These are phyloP conservation scores for Boletus barrowsii DNA, from an alignment of 768 basidiomycete species.

Conservation along the genomic window DNA sequence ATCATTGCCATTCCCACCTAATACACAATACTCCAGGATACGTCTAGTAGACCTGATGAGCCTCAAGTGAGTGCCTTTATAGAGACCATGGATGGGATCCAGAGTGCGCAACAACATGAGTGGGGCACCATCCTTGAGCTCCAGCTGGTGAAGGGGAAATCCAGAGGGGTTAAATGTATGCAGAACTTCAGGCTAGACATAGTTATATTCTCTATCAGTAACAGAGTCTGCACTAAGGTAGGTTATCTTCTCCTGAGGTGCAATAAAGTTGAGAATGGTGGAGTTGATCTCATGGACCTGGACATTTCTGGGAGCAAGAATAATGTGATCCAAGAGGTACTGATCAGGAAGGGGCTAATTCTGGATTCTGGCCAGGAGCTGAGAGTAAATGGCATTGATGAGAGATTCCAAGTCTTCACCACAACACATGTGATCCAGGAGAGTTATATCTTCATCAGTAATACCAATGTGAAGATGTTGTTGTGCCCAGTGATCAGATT, in stretches of 20 bases:
- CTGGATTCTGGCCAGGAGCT: background rate
- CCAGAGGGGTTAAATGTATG: too few relatives aligned
- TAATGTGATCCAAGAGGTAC: background rate
- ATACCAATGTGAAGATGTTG: slow-evolving; percentile 28
- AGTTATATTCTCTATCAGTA: too few relatives aligned
- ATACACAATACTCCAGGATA: too few relatives aligned
- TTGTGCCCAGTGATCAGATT: slow-evolving; percentile 32
- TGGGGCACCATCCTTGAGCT: too few relatives aligned
- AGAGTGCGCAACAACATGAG: too few relatives aligned
- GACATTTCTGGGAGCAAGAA: background rate
- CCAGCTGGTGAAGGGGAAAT: too few relatives aligned
- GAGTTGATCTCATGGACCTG: background rate
- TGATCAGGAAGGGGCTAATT: background rate
- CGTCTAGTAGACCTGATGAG: too few relatives aligned
- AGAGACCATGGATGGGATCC: too few relatives aligned
- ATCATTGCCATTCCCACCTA: too few relatives aligned
- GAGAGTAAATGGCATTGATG: background rate
- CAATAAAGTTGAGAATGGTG: background rate
- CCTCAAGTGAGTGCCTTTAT: too few relatives aligned
- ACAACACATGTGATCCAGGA: background rate
- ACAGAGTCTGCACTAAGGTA: background rate
- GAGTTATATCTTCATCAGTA: background rate
- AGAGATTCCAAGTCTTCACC: background rate
- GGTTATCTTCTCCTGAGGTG: background rate
- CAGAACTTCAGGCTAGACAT: too few relatives aligned